These are phyloP conservation scores for Oryza officinalis DNA, from an alignment of 176 grass and related monocot species.

Conservation along the genomic window DNA sequence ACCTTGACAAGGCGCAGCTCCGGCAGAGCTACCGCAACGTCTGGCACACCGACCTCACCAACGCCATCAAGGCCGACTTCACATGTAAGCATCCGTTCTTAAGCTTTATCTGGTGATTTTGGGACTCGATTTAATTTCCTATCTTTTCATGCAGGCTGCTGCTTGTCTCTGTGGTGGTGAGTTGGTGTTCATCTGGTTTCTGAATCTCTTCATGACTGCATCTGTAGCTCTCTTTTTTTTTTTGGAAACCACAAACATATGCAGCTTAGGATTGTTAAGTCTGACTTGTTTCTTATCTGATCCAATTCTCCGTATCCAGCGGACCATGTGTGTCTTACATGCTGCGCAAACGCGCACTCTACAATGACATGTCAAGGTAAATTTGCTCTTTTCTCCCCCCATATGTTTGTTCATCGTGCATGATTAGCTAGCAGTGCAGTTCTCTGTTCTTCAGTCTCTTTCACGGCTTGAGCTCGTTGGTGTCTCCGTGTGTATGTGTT, in stretches of 20 bases:
- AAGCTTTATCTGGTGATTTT: background rate
- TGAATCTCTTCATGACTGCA: background rate
- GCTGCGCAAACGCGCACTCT: slow-evolving; percentile 87
- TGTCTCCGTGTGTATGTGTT: background rate
- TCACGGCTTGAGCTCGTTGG: background rate
- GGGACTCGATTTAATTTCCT: background rate
- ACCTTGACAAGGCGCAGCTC: slow-evolving; percentile 79
- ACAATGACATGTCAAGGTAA: slow-evolving; percentile 97
- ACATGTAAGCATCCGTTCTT: slow-evolving; percentile 45
- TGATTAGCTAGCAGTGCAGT: background rate
- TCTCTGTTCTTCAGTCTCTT: background rate
- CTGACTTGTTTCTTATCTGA: no score
- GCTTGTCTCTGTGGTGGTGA: slow-evolving; percentile 89
- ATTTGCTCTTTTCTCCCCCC: no score
- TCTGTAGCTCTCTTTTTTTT: no score
- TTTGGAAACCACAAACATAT: no score
- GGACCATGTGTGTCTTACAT: slow-evolving; percentile 92
- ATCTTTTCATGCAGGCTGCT: slow-evolving; percentile 59
- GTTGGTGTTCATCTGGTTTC: slow-evolving; percentile 25
- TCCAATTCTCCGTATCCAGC: slow-evolving; percentile 34
- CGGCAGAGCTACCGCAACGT: slow-evolving; percentile 90
- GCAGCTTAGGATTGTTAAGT: background rate
- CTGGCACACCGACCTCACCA: slow-evolving; percentile 90
- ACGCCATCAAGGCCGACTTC: slow-evolving; percentile 62
- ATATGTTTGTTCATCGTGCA: background rate